phyloP scores from a whole-genome alignment of 768 basidiomycete species.

The Boletus tylopilopsis region DNA sequence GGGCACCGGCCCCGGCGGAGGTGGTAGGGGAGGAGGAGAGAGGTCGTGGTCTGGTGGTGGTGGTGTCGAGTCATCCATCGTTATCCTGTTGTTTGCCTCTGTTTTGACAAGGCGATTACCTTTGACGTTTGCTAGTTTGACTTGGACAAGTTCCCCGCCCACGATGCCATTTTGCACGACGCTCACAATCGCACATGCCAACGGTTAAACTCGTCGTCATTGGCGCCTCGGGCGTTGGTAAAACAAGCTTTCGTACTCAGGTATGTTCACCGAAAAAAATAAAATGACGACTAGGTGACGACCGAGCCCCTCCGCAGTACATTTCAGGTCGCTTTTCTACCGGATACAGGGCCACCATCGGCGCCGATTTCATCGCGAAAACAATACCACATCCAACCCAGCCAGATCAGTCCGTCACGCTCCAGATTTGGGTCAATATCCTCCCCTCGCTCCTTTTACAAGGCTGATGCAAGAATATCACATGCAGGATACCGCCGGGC shows the following conservation, averaged over 20 bases:
- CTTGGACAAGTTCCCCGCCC: too few species aligned
- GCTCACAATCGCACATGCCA: constrained; percentile 41
- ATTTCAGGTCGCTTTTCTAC: constrained; percentile 72
- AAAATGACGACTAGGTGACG: background rate
- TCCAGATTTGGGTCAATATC: constrained; percentile 63
- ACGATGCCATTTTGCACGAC: too few species aligned
- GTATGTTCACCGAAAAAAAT: constrained; percentile 35
- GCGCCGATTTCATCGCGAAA: constrained; percentile 85
- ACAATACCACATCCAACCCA: constrained; percentile 57
- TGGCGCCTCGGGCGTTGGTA: constrained; percentile 82
- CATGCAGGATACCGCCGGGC: constrained; percentile 76
- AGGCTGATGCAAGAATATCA: constrained; percentile 3
- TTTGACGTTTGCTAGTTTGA: too few species aligned
- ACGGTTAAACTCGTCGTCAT: constrained; percentile 81
- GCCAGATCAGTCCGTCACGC: constrained; percentile 52
- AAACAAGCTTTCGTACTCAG: constrained; percentile 75
- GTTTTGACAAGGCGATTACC: background rate
- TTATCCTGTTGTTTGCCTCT: constrained; percentile 13
- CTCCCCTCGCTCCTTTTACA: background rate
- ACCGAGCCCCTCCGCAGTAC: constrained; percentile 44
- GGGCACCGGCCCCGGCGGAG: too few species aligned
- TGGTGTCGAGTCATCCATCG: constrained; percentile 30
- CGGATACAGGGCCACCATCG: constrained; percentile 82
- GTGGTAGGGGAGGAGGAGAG: constrained; percentile 49
- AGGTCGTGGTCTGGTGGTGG: constrained; percentile 38